phyloP scores from a whole-genome alignment of 495 filamentous ascomycete species.

The Chaetomium fimeti region DNA sequence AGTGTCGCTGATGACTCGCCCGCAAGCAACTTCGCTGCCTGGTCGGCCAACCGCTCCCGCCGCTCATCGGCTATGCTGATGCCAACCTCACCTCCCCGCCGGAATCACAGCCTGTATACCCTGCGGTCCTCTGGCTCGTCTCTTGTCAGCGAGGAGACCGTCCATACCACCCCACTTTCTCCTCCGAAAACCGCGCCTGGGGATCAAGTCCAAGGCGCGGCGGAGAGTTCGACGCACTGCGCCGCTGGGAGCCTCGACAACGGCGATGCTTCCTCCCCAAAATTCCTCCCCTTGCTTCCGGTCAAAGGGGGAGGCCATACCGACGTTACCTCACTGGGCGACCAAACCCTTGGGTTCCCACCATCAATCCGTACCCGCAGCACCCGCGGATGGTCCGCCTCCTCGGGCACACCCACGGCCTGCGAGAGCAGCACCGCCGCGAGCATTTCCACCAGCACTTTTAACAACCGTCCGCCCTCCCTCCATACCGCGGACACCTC shows the following conservation, averaged over 20 bases:
- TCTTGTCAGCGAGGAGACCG: slow-evolving; percentile 21
- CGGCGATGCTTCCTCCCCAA: background rate
- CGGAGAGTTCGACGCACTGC: background rate
- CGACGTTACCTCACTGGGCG: slow-evolving; percentile 3
- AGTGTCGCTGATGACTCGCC: slow-evolving; percentile 4
- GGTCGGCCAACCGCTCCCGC: slow-evolving; percentile 21
- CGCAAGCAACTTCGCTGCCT: slow-evolving; percentile 20
- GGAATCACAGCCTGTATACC: slow-evolving; percentile 34
- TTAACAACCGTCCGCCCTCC: slow-evolving; percentile 40
- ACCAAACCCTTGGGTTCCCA: slow-evolving; percentile 21
- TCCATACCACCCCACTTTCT: slow-evolving; percentile 24
- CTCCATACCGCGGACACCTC: slow-evolving; percentile 47
- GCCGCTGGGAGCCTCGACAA: background rate
- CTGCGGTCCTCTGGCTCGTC: slow-evolving; percentile 33
- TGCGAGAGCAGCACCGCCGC: slow-evolving; percentile 38
- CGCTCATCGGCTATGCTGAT: slow-evolving; percentile 19
- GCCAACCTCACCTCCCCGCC: slow-evolving; percentile 21
- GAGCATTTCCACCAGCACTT: slow-evolving; percentile 38
- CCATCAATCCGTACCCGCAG: slow-evolving; percentile 33
- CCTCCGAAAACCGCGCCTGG: slow-evolving; percentile 17
- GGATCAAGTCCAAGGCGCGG: background rate
- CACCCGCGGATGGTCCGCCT: slow-evolving; percentile 42
- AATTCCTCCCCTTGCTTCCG: background rate
- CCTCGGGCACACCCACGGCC: slow-evolving; percentile 41
- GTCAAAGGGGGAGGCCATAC: background rate